Evolutionary conservation across 129 eudicot genomes (phyloP).

Genomic region (Flaveria linearis): DNA sequence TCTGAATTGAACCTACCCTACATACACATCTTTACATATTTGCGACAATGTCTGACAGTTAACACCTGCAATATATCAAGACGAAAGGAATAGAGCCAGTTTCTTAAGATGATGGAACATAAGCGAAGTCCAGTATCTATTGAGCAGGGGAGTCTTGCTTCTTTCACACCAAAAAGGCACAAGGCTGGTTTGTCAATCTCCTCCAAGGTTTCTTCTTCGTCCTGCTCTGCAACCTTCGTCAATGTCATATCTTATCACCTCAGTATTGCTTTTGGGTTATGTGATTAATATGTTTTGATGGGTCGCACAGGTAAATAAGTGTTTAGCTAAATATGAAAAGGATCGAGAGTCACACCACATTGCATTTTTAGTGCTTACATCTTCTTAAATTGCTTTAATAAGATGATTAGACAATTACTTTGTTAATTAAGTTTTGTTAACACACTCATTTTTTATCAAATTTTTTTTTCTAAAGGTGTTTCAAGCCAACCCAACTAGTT

Average conservation of each 20-base stretch:
- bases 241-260: constrained; percentile 6
- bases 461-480: background rate
- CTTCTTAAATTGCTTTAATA: background rate
- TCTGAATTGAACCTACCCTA: background rate
- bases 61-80: constrained; percentile 22
- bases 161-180: constrained; percentile 61
- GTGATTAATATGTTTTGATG: background rate
- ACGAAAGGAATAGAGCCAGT: constrained; percentile 11
- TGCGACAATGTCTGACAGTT: constrained; percentile 2
- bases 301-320: background rate
- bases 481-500: background rate
- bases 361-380: background rate
- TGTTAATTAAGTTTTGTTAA: background rate
- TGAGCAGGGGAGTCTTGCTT: constrained; percentile 61
- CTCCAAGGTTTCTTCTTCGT: constrained; percentile 54
- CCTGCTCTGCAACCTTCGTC: background rate
- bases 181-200: constrained; percentile 72
- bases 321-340: background rate
- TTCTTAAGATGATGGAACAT: constrained; percentile 66
- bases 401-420: background rate
- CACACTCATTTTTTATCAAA: background rate
- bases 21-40: background rate
- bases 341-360: background rate
- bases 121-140: constrained; percentile 64
- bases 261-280: background rate